These are phyloP conservation scores for Ophiostoma sp. DNA, from an alignment of 2,329 filamentous ascomycete genomes.

Conservation along the genomic window DNA sequence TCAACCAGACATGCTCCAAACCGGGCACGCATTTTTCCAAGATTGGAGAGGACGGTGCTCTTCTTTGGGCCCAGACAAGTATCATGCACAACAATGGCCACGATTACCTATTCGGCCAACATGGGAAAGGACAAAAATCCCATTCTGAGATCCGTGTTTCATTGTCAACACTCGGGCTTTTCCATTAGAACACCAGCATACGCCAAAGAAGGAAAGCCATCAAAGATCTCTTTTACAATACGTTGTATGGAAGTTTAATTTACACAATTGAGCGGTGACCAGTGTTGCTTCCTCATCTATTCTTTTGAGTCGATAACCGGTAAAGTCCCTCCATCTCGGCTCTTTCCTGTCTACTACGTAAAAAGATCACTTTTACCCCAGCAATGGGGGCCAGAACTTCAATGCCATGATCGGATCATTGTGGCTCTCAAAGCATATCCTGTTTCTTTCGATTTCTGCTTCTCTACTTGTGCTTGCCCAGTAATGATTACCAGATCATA, in stretches of 20 bases:
- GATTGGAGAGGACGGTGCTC: neutral
- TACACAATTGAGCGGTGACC: neutral
- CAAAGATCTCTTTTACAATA: no score
- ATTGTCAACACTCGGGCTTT: neutral
- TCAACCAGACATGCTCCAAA: neutral
- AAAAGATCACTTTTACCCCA: neutral
- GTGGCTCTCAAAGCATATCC: neutral
- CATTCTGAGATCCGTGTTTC: slow-evolving; percentile 17
- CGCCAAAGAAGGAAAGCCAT: no score
- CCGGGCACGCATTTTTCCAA: slow-evolving; percentile 13
- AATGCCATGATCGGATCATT: slow-evolving; percentile 18
- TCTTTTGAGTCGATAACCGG: neutral
- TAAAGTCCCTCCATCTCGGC: neutral
- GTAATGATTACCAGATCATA: neutral
- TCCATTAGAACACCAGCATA: no score
- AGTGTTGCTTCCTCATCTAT: neutral
- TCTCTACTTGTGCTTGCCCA: neutral
- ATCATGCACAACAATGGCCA: neutral
- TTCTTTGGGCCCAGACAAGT: neutral
- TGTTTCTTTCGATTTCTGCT: neutral
- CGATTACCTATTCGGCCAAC: neutral
- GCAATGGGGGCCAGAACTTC: neutral
- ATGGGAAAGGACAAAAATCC: slow-evolving; percentile 9
- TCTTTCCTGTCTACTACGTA: neutral
- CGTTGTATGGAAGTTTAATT: neutral